Conservation (phyloP, 2,329 filamentous ascomycete genomes). For the Mycocentrospora acerina region DNA sequence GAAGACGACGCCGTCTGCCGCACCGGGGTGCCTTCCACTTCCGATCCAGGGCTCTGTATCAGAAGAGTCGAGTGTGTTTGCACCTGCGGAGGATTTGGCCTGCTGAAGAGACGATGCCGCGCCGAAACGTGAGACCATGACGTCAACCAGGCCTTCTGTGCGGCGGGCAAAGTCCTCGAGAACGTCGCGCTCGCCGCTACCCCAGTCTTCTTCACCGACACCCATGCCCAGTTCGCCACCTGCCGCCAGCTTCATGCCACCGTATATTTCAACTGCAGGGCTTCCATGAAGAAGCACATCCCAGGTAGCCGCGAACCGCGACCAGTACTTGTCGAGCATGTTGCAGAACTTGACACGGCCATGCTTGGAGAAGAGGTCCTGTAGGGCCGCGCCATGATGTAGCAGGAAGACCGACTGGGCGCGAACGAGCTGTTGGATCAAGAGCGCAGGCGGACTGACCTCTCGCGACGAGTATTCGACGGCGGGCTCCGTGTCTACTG, state of each 20-base stretch:
- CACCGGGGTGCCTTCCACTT: conserved; percentile 63
- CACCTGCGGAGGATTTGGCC: conserved; percentile 27
- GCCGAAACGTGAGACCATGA: conserved; percentile 86
- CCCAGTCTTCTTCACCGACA: conserved; percentile 92
- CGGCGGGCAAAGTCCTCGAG: conserved; percentile 81
- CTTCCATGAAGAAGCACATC: conserved; percentile 89
- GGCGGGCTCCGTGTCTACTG: conserved; percentile 36
- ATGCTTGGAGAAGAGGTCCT: conserved; percentile 66
- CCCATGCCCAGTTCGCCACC: conserved; percentile 91
- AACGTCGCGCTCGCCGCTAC: conserved; percentile 90
- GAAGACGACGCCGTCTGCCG: conserved; percentile 84
- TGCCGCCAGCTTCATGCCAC: conserved; percentile 82
- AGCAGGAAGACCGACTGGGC: conserved; percentile 84
- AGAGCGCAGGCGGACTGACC: conserved; percentile 76
- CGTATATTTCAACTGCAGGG: conserved; percentile 75
- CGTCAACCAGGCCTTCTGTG: conserved; percentile 81
- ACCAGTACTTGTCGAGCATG: conserved; percentile 80
- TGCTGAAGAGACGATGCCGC: conserved; percentile 46
- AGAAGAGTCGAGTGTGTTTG: conserved; percentile 17
- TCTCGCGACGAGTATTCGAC: conserved; percentile 88
- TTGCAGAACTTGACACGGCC: conserved; percentile 69
- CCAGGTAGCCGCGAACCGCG: conserved; percentile 67
- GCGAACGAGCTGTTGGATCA: conserved; percentile 77
- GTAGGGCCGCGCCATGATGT: conserved; percentile 78
- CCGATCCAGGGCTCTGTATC: conserved; percentile 69